Conservation (phyloP, 2,329 filamentous ascomycete species). For the Aureobasidium sp. region DNA sequence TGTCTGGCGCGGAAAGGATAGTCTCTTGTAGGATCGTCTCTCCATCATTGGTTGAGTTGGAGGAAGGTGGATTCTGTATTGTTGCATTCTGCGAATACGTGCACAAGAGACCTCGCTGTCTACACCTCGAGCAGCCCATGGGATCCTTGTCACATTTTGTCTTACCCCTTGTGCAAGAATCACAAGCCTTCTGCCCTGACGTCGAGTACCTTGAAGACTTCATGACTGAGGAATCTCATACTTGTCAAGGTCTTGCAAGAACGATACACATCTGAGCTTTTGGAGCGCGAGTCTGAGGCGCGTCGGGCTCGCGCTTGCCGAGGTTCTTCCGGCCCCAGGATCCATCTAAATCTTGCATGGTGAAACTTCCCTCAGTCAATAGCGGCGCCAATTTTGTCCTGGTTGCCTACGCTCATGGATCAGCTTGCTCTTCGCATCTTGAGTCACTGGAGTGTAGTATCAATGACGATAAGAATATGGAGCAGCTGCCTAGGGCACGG, state of each 20-base stretch:
- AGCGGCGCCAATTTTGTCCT: background rate
- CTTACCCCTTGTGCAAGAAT: background rate
- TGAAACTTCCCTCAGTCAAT: background rate
- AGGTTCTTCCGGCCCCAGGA: background rate
- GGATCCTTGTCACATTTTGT: background rate
- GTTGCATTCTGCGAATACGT: background rate
- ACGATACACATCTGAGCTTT: background rate
- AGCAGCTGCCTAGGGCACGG: background rate
- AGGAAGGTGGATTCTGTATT: background rate
- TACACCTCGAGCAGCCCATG: background rate
- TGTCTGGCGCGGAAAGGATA: background rate
- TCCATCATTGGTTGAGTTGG: background rate
- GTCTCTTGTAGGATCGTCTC: background rate
- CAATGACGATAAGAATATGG: too few relatives aligned
- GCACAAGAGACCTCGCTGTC: background rate
- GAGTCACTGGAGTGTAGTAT: background rate
- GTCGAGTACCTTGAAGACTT: background rate
- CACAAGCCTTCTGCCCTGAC: background rate
- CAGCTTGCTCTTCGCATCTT: background rate
- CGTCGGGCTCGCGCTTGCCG: background rate
- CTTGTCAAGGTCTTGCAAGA: too few relatives aligned
- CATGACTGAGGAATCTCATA: background rate
- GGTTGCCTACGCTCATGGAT: background rate
- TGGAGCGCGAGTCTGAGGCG: background rate
- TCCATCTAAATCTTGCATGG: background rate